A percentile compares a stretch with the other conserved stretches of the same genome.
Evolutionary conservation across 805 yeast genomes (phyloP).

Genomic region (Komagataella pastoris): DNA sequence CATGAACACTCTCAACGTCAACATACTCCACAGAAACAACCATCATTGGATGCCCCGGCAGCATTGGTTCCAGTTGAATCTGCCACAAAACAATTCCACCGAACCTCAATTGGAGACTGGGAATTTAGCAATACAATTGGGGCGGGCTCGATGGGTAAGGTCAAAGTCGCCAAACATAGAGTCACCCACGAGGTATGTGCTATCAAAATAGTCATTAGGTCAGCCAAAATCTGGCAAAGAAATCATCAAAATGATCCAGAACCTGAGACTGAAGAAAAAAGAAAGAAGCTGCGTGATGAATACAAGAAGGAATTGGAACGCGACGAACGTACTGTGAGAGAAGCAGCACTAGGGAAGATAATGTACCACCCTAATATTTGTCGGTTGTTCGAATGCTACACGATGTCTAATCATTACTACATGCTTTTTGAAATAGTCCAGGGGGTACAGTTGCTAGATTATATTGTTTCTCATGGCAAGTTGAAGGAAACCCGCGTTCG

Average conservation of each 20-base stretch:
- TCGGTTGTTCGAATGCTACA: slow-evolving; percentile 81
- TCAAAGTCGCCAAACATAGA: slow-evolving; percentile 81
- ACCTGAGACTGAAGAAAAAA: slow-evolving; percentile 43
- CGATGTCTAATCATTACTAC: slow-evolving; percentile 94
- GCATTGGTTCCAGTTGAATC: neutral
- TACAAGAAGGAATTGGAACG: slow-evolving; percentile 75
- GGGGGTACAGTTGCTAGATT: slow-evolving; percentile 96
- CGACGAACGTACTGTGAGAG: slow-evolving; percentile 86
- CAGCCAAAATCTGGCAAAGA: slow-evolving; percentile 63
- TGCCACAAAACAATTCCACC: neutral
- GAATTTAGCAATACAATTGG: slow-evolving; percentile 90
- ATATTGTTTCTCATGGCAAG: slow-evolving; percentile 92
- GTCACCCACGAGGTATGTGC: slow-evolving; percentile 77
- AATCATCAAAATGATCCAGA: slow-evolving; percentile 62
- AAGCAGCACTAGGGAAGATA: slow-evolving; percentile 85
- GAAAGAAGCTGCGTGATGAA: slow-evolving; percentile 51
- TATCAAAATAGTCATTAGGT: slow-evolving; percentile 85
- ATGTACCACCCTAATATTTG: slow-evolving; percentile 89
- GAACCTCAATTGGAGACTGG: slow-evolving; percentile 73
- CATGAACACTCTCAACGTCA: slow-evolving; percentile 1
- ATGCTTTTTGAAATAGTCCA: slow-evolving; percentile 90
- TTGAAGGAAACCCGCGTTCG: slow-evolving; percentile 90
- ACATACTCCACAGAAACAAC: slow-evolving; percentile 3
- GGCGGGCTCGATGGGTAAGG: slow-evolving; percentile 99
- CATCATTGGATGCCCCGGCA: slow-evolving; percentile 1